Percentiles rank a stretch among this genome's conserved stretches.
Conservation (phyloP, 805 yeast genomes). For the Suhomyces emberorum region DNA sequence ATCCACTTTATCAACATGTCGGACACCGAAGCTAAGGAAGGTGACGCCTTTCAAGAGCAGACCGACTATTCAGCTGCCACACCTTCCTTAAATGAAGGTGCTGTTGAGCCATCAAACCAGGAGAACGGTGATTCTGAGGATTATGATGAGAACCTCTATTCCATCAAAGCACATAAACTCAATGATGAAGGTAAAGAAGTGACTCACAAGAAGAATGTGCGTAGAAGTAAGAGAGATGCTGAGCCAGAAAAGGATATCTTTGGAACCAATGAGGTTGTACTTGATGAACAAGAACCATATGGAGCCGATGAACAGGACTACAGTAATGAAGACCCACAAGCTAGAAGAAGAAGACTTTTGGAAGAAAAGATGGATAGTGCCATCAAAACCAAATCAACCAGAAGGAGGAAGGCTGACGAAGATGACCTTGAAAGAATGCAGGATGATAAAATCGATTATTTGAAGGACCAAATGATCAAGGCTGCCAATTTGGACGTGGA, state of each 20-base stretch:
- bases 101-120: too few relatives aligned
- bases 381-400: slow-evolving; percentile 57
- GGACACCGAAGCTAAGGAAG: slow-evolving; percentile 1
- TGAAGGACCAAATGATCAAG: slow-evolving; percentile 86
- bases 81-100: too few relatives aligned
- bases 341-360: slow-evolving; percentile 63
- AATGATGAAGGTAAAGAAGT: slow-evolving; percentile 8
- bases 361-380: slow-evolving; percentile 82
- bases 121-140: neutral
- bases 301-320: slow-evolving; percentile 13
- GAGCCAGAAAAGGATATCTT: slow-evolving; percentile 4
- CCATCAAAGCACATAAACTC: slow-evolving; percentile 22
- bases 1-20: slow-evolving; percentile 2
- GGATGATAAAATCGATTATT: slow-evolving; percentile 79
- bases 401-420: slow-evolving; percentile 72
- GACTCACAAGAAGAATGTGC: slow-evolving; percentile 29
- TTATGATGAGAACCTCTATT: slow-evolving; percentile 22
- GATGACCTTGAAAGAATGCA: slow-evolving; percentile 94
- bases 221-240: slow-evolving; percentile 16
- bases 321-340: slow-evolving; percentile 33
- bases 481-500: slow-evolving; percentile 77
- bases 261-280: slow-evolving; percentile 3
- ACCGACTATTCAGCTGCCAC: too few relatives aligned
- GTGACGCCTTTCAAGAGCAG: too few relatives aligned
- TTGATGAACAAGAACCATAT: slow-evolving; percentile 1